These are phyloP conservation scores for Pseudopithomyces maydicus DNA, from an alignment of 2,329 filamentous ascomycete genomes.

Conservation along the genomic window DNA sequence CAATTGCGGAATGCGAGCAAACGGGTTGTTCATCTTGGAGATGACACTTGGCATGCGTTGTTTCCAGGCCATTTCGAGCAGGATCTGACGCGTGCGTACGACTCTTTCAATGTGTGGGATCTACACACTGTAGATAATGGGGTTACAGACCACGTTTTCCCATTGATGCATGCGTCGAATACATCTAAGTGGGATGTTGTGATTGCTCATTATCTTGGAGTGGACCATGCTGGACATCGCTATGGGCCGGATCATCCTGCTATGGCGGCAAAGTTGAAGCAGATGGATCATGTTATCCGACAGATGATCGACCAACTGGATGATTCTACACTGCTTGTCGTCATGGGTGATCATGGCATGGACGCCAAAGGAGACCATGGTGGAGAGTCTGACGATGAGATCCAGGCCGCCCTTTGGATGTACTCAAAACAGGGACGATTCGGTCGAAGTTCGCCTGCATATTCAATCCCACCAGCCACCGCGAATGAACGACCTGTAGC, in stretches of 20 bases:
- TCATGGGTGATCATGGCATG: slow-evolving; percentile 99
- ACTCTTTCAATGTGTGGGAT: slow-evolving; percentile 99
- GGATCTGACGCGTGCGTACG: slow-evolving; percentile 85
- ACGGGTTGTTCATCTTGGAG: slow-evolving; percentile 90
- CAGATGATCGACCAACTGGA: slow-evolving; percentile 75
- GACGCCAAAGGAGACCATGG: slow-evolving; percentile 96
- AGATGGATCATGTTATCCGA: slow-evolving; percentile 85
- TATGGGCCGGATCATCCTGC: slow-evolving; percentile 92
- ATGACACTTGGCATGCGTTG: slow-evolving; percentile 94
- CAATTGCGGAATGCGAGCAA: slow-evolving; percentile 69
- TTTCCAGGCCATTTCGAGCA: slow-evolving; percentile 93
- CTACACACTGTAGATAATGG: slow-evolving; percentile 96
- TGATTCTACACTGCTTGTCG: slow-evolving; percentile 83
- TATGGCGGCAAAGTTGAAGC: slow-evolving; percentile 86
- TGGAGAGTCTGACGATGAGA: slow-evolving; percentile 95
- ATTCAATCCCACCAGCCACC: slow-evolving; percentile 63
- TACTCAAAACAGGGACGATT: slow-evolving; percentile 89
- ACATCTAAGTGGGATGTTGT: slow-evolving; percentile 86
- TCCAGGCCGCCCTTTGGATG: slow-evolving; percentile 97
- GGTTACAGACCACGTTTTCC: slow-evolving; percentile 87
- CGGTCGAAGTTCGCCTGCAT: slow-evolving; percentile 71
- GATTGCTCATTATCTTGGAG: slow-evolving; percentile 90
- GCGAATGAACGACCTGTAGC: slow-evolving; percentile 76
- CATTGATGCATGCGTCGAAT: slow-evolving; percentile 71
- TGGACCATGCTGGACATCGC: slow-evolving; percentile 95